Base-by-base conservation (phyloP, 177 flowering plant species). In the Vitis hybrid region DNA sequence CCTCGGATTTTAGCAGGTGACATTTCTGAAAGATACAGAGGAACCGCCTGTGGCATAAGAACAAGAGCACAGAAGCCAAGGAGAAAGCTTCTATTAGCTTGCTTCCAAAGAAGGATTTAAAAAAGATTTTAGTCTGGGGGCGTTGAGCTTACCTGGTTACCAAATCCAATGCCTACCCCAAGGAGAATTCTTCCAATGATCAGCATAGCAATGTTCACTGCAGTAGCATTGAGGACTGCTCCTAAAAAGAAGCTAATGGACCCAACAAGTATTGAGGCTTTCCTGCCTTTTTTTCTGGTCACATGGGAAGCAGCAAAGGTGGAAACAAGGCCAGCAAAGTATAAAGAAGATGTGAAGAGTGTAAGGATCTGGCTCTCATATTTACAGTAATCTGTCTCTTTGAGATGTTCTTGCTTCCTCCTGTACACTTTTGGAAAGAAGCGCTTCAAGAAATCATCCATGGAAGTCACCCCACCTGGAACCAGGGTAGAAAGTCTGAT, bases 391-490 rank as follows among this genome's bases (percentile, higher is more conserved):
- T 92, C 97, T 11, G 97, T 94, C 76, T 92, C 97, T 0, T 82
- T 51, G 6, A 86, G 83, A 73, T 89, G 88, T 24, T 2, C 63
- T n/a, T 88, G 96, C 83, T 91, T 90, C 68, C 96, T 85, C 46
- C 73, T 68, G 74, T 85, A 89, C 46, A 91, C 83, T 57, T 83
- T 74, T 2, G 94, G 97, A 80, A 94, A 94, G 76, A 94, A 94
- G 0, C 81, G 78, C 65, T 60, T 81, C 78, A 94, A 73, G 85
- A 94, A 94, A 72, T 94, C 97, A 80, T 94, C 98, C 98, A 94
- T 94, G 72, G 98, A 92, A 60, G 97, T 89, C 78, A 94, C 98
- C n/a, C 98, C 97, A 75, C 98, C 98, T 94, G 87, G 66, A 79
- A 62, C 19, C 24, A 54, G 40, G 8, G 46, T 40, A 7, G 46